phyloP scores from a whole-genome alignment of 805 yeast genomes.

The Spathaspora arborariae region DNA sequence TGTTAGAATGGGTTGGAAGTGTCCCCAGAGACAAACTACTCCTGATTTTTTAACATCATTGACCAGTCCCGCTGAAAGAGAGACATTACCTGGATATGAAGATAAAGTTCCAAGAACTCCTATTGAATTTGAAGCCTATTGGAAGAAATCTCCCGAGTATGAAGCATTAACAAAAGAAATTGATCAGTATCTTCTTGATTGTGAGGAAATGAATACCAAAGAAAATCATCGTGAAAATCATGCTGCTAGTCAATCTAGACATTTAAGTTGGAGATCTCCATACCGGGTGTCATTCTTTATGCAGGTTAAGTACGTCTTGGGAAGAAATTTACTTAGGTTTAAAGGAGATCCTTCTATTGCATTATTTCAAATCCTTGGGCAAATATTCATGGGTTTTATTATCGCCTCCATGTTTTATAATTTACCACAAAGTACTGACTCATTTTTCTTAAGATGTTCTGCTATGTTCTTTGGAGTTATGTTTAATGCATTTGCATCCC shows the following conservation, averaged over 20 bases:
- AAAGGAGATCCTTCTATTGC: constrained; percentile 55
- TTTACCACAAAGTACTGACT: constrained; percentile 43
- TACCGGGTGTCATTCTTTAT: constrained; percentile 41
- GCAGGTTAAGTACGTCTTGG: constrained; percentile 48
- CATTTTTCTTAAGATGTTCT: constrained; percentile 61
- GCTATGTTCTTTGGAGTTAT: constrained; percentile 55
- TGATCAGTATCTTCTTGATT: constrained; percentile 31
- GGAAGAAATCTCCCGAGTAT: constrained; percentile 54
- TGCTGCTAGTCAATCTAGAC: constrained; percentile 35
- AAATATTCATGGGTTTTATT: constrained; percentile 51
- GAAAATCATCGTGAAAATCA: constrained; percentile 17
- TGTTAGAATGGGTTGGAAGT: constrained; percentile 54
- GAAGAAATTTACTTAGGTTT: constrained; percentile 50
- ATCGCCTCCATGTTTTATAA: constrained; percentile 58
- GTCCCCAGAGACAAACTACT: constrained; percentile 60
- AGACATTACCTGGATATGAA: constrained; percentile 44
- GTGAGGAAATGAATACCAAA: constrained; percentile 11
- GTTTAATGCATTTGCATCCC: constrained; percentile 54
- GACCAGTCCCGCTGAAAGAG: constrained; percentile 61
- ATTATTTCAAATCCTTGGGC: constrained; percentile 46
- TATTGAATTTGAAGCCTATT: constrained; percentile 51
- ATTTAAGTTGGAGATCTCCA: constrained; percentile 27
- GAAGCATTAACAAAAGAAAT: constrained; percentile 34
- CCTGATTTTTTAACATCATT: constrained; percentile 63
- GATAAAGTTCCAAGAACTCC: constrained; percentile 52